Conservation (phyloP, 495 filamentous ascomycete genomes). For the Coniosporium apollinis region DNA sequence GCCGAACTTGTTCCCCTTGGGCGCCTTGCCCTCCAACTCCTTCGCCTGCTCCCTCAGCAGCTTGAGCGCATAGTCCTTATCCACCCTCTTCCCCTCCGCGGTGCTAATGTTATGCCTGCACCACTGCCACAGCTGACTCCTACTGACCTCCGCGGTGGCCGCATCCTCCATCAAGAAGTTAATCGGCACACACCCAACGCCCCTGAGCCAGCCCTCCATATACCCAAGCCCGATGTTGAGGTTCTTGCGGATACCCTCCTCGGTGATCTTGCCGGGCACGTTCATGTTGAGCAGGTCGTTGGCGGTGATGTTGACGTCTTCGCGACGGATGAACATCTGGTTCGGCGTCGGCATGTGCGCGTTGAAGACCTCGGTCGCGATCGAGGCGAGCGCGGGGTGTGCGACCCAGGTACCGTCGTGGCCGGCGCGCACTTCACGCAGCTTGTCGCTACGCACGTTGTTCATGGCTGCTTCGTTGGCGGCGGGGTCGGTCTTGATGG, state of each 20-base stretch:
- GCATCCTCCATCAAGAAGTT: constrained; percentile 99
- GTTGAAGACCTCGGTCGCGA: constrained; percentile 93
- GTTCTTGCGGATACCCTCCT: constrained; percentile 95
- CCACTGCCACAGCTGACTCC: constrained; percentile 95
- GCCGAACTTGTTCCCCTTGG: constrained; percentile 81
- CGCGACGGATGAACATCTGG: constrained; percentile 78
- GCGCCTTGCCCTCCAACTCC: constrained; percentile 52
- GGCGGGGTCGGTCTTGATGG: constrained; percentile 80
- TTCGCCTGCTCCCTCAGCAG: constrained; percentile 78
- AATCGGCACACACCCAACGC: constrained; percentile 91
- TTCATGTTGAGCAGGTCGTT: constrained; percentile 98
- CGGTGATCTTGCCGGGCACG: constrained; percentile 82
- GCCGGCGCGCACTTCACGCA: constrained; percentile 85
- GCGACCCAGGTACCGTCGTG: constrained; percentile 98
- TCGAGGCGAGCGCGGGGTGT: constrained; percentile 78
- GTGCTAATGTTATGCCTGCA: constrained; percentile 69
- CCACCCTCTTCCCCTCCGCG: constrained; percentile 78
- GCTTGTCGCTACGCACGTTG: constrained; percentile 82
- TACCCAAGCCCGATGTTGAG: constrained; percentile 91
- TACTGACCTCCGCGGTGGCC: constrained; percentile 87
- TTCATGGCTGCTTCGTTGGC: constrained; percentile 94
- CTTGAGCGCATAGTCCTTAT: constrained; percentile 76
- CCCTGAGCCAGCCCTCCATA: constrained; percentile 97
- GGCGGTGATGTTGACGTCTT: constrained; percentile 71
- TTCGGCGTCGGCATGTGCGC: constrained; percentile 98